These are phyloP conservation scores for Chytriomyces sp. DNA, from an alignment of 192 early-diverging fungal genomes.

Conservation along the genomic window DNA sequence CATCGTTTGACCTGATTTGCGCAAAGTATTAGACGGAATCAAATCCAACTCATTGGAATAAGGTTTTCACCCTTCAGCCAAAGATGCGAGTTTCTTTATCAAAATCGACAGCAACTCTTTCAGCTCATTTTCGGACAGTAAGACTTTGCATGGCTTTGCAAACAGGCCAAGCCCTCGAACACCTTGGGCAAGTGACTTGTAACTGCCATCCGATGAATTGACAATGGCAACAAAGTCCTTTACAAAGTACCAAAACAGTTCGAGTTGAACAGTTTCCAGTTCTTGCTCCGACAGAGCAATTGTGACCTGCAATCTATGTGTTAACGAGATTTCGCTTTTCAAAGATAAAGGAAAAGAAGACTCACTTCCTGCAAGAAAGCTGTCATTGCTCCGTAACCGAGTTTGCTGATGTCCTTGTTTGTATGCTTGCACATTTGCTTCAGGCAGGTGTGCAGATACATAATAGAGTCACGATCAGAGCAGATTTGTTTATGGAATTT, in stretches of 20 bases:
- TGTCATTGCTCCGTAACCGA: slow-evolving; percentile 23
- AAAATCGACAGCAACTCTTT: slow-evolving; percentile 55
- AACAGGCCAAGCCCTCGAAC: slow-evolving; percentile 75
- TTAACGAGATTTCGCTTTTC: not conserved
- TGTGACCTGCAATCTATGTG: slow-evolving; percentile 7
- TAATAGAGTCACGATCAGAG: slow-evolving; percentile 23
- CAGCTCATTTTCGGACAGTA: slow-evolving; percentile 42
- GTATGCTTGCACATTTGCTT: slow-evolving; percentile 24
- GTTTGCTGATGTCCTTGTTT: slow-evolving; percentile 26
- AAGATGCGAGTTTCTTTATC: slow-evolving; percentile 51
- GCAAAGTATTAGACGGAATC: no score
- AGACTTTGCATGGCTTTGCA: slow-evolving; percentile 60
- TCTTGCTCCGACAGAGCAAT: not conserved
- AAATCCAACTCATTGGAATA: no score
- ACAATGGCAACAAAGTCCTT: slow-evolving; percentile 47
- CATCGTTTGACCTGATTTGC: slow-evolving; percentile 50
- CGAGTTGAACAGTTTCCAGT: slow-evolving; percentile 34
- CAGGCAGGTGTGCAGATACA: slow-evolving; percentile 26
- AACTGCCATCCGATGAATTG: slow-evolving; percentile 38
- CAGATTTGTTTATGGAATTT: slow-evolving; percentile 23
- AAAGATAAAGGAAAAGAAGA: not conserved
- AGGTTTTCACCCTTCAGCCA: slow-evolving; percentile 66
- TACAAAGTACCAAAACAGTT: slow-evolving; percentile 57
- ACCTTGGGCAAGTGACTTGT: slow-evolving; percentile 64
- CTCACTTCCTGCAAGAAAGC: slow-evolving; percentile 28